Evolutionary conservation across 2,329 filamentous ascomycete species (phyloP), one percentile per base, ranked within the genome.

Genomic region (Ophiostoma montium): DNA sequence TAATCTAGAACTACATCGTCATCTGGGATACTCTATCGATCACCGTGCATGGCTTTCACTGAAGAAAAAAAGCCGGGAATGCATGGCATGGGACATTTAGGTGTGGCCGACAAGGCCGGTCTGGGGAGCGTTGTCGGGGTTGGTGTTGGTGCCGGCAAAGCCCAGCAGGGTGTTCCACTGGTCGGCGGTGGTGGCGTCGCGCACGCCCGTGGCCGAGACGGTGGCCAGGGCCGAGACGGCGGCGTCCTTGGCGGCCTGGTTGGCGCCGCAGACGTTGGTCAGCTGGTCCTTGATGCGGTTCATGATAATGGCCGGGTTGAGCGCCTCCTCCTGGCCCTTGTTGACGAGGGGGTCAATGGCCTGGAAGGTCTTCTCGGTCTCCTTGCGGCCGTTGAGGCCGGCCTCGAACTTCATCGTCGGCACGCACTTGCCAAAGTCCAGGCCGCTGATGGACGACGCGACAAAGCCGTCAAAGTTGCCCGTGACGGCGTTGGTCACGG

Each of bases 231-330:
- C 78, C 21, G 64, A 62, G 46, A 62, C 56, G 62, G 75, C 80
- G 5, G 70, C 68, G 12, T 69, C 60, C 55, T 74, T 69, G 48
- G 78, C 80, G 4, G 75, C 78, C 23, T 66, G 69, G 59, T 78
- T 79, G 48, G 80, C 80, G 35, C 68, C 66, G 65, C 80, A 84
- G 35, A 80, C 76, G 64, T 82, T 84, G 59, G 64, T 71, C 51
- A 84, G 70, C 66, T 83, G 78, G 63, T 84, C 80, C 63, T 76
- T 80, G 62, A 84, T 78, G 53, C 78, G 74, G 70, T 82, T 83
- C 61, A 78, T 82, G 68, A 84, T 84, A 69, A 84, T 84, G 67
- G 76, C 75, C 50, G 80, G 80, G 74, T 84, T 84, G 42, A 84
- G 68, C 9, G 80, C 79, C 60, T 84, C 80, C 57, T 78, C 65